A percentile compares a stretch with the other conserved stretches of the same genome.
phyloP scores from a whole-genome alignment of 148 eudicot genomes.

The Pharnaceum exiguum region DNA sequence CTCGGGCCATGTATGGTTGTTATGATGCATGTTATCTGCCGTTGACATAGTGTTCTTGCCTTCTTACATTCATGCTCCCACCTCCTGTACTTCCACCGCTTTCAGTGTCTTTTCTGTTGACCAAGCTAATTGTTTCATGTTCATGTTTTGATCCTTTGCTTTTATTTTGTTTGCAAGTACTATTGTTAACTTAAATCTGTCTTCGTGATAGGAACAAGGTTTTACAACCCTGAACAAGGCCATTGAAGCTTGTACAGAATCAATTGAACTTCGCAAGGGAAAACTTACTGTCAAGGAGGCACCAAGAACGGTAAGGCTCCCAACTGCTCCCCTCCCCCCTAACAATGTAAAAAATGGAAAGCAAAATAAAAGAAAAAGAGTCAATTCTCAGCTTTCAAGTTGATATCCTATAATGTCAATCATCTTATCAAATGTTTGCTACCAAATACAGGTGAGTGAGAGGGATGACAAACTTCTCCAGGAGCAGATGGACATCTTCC shows the following conservation, averaged over 20 bases:
- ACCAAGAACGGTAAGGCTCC: constrained; percentile 75
- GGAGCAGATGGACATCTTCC: constrained; percentile 55
- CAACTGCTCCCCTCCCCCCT: background rate
- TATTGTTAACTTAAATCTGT: background rate
- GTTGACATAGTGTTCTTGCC: too few relatives aligned
- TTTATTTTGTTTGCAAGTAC: background rate
- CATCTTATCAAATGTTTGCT: background rate
- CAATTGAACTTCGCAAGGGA: constrained; percentile 79
- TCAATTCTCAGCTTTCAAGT: too few relatives aligned
- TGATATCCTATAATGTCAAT: background rate
- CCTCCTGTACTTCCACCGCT: too few relatives aligned
- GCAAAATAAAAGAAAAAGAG: background rate
- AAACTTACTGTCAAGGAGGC: constrained; percentile 83
- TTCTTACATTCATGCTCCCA: too few relatives aligned
- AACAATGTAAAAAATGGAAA: background rate
- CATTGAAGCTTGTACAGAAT: constrained; percentile 66
- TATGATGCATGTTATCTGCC: too few relatives aligned
- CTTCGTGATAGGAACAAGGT: constrained; percentile 74
- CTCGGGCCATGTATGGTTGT: too few relatives aligned
- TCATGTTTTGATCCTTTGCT: background rate
- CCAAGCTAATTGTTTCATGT: background rate
- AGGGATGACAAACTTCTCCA: constrained; percentile 67
- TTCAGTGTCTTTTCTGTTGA: too few relatives aligned
- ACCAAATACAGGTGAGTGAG: constrained; percentile 64
- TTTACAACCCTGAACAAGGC: constrained; percentile 72